Percentiles rank a stretch among this genome's conserved stretches.
Evolutionary conservation across 768 basidiomycete species (phyloP).

Genomic region (Tephrocybe sp.): DNA sequence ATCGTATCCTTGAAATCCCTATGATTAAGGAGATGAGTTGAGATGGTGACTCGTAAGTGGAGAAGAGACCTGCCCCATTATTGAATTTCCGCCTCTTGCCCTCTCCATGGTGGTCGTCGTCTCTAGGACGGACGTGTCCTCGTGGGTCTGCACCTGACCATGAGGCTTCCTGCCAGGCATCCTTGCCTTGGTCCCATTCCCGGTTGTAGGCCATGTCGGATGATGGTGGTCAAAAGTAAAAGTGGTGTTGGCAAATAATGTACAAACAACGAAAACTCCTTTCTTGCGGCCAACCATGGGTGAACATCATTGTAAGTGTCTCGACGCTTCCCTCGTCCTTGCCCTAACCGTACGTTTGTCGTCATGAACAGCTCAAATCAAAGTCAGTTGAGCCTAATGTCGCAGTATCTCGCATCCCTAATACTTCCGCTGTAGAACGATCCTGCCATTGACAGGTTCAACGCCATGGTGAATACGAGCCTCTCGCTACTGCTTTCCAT

Average conservation of each 20-base stretch:
- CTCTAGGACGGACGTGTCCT: conserved; percentile 51
- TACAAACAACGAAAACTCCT: conserved; percentile 21
- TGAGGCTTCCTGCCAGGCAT: conserved; percentile 47
- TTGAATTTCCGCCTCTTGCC: conserved; percentile 80
- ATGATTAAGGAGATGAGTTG: conserved; percentile 2
- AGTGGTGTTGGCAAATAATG: conserved; percentile 37
- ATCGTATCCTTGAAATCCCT: conserved; percentile 50
- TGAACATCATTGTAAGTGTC: conserved; percentile 53
- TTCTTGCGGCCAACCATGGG: conserved; percentile 46
- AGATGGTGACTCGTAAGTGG: not conserved
- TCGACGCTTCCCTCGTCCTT: not conserved
- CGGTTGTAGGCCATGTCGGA: conserved; percentile 69
- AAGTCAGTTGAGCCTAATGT: conserved; percentile 33
- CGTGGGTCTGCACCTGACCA: conserved; percentile 40
- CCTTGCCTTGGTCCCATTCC: conserved; percentile 86
- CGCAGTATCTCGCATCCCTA: not conserved
- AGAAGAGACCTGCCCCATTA: conserved; percentile 43
- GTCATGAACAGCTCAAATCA: conserved; percentile 48
- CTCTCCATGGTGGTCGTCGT: conserved; percentile 67
- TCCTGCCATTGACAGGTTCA: conserved; percentile 59
- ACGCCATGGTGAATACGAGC: conserved; percentile 39
- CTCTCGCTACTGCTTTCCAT: conserved; percentile 1
- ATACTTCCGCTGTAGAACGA: conserved; percentile 35
- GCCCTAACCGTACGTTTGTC: conserved; percentile 13
- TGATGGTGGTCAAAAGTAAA: conserved; percentile 32